Evolutionary conservation across 495 filamentous ascomycete species (phyloP), one percentile per base, ranked within the genome.

Genomic region (Aspergillus ellipticus): DNA sequence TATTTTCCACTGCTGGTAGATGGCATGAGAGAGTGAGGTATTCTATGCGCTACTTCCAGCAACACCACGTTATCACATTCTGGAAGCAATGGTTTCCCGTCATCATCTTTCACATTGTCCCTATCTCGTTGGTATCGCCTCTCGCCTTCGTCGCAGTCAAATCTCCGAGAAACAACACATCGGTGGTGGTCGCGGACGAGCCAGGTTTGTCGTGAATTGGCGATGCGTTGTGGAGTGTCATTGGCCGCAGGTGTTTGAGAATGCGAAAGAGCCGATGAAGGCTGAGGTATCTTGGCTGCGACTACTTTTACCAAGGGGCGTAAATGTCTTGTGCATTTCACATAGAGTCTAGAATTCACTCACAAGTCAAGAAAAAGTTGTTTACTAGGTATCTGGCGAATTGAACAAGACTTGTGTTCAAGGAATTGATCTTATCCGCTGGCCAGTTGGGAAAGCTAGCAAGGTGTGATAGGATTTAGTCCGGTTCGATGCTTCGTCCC

Each of bases 1-100:
- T n/a, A n/a, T n/a, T 17, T 24, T 55, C 20, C 4, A 19, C 5
- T 55, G 20, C 11, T 13, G 17, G n/a, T 49, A 19, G 42, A 42
- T 6, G 48, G 51, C 37, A 50, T 56, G 9, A 56, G 51, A n/a
- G 46, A 51, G 21, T 55, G 52, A 29, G 57, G 57, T 19, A 59
- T 46, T 2, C 54, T 59, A 35, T 59, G 57, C 13, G 57, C 51
- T n/a, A 59, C 57, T 55, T 59, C 57, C 8, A 59, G 28, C 35
- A 26, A 51, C 3, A 22, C 15, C 29, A 47, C 46, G 0, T 0
- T 29, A 26, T 47, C 26, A 39, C 35, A 13, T 21, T 59, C 57
- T 10, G 39, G 39, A 9, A 51, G 17, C 16, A 59, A 42, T 10
- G 47, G 28, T 0, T 58, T 43, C 16, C 57, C 51, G 37, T 59